Conservation (phyloP, 192 early-diverging fungal species). For the Coemansia sp. region DNA sequence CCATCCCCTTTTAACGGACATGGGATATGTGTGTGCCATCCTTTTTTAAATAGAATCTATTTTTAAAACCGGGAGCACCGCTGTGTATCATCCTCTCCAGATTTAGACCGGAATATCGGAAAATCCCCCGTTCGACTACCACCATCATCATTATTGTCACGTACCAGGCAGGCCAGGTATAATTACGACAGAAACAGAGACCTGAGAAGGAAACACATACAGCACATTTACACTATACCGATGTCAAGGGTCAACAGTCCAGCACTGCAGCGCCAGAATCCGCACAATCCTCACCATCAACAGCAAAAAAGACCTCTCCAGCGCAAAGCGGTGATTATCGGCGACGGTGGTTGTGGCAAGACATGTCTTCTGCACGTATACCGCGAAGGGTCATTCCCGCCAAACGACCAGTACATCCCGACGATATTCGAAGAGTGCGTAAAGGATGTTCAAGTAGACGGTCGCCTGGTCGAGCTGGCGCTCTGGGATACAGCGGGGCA, state of each 20-base stretch:
- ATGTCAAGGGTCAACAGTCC: conserved; percentile 5
- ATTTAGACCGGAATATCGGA: too few relatives aligned
- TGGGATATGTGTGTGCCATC: too few relatives aligned
- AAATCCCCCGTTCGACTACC: too few relatives aligned
- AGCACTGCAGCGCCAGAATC: conserved; percentile 3
- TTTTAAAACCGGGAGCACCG: too few relatives aligned
- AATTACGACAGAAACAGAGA: too few relatives aligned
- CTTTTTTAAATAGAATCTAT: too few relatives aligned
- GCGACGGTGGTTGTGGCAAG: conserved; percentile 91
- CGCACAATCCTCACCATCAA: conserved; percentile 7
- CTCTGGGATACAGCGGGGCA: conserved; percentile 98
- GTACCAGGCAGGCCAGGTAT: too few relatives aligned
- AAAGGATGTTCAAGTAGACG: conserved; percentile 84
- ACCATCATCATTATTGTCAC: too few relatives aligned
- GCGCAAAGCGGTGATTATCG: conserved; percentile 83
- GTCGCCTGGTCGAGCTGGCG: conserved; percentile 82
- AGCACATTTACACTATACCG: not conserved
- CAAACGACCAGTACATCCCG: conserved; percentile 66
- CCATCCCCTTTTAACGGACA: too few relatives aligned
- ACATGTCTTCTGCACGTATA: conserved; percentile 87
- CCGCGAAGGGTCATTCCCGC: conserved; percentile 78
- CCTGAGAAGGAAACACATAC: not conserved
- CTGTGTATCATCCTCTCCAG: too few relatives aligned
- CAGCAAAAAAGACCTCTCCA: conserved; percentile 16
- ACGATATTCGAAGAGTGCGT: conserved; percentile 97